Evolutionary conservation across 306 rosid species (phyloP).

Genomic region (Quercus parvula): DNA sequence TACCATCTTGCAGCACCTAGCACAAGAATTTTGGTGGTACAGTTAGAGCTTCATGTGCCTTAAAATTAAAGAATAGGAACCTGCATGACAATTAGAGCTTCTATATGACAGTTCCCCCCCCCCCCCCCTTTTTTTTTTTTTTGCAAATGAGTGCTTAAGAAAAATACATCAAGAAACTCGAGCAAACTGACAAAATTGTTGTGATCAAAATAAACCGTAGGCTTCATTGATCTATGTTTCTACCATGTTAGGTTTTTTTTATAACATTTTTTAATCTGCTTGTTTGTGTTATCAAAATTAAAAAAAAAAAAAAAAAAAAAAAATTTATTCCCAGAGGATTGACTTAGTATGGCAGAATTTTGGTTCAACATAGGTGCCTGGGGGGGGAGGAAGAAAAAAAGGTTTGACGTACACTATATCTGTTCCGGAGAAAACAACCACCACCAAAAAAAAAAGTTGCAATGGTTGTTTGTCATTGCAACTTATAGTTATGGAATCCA

Average conservation of each 20-base stretch:
- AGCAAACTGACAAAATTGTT: not conserved
- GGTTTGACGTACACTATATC: not conserved
- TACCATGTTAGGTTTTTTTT: not conserved
- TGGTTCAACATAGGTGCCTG: not conserved
- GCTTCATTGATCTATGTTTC: not conserved
- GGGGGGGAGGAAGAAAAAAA: not conserved
- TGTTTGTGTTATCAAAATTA: no score
- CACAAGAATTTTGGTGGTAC: slow-evolving; percentile 11
- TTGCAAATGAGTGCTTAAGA: not conserved
- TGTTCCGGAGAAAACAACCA: not conserved
- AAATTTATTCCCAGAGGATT: no score
- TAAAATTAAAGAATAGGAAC: slow-evolving; percentile 11
- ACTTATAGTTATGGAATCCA: not conserved
- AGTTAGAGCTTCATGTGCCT: slow-evolving; percentile 13
- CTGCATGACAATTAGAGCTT: no score
- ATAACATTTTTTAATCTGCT: not conserved
- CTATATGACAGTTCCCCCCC: no score
- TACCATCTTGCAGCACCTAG: slow-evolving; percentile 77
- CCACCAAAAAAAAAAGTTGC: not conserved
- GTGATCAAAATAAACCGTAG: not conserved
- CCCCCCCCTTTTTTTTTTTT: no score
- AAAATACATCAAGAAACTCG: not conserved
- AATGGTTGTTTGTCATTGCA: not conserved
- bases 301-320: no score
- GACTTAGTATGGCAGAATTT: slow-evolving; percentile 3